Base-by-base conservation (phyloP, 2,329 filamentous ascomycete species). In the Orbilia quercus region DNA sequence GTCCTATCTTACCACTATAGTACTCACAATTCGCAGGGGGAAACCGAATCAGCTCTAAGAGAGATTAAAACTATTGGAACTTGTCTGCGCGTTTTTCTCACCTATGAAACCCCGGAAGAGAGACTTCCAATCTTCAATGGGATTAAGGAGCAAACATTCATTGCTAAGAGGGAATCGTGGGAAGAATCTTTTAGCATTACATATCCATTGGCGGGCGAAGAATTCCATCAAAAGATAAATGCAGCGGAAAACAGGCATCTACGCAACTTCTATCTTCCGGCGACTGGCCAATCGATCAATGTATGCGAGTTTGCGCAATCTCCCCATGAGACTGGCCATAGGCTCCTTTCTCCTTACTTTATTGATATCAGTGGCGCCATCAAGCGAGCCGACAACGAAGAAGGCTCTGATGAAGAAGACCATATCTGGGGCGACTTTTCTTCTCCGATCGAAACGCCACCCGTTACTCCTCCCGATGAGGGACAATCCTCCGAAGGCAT, bases 321-420 rank as follows among this genome's bases (percentile, higher is more conserved):
- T 7, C 22, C 9, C 2, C 14, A 2, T 1, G 36, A 36, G 23
- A 47, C 12, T 1, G 20, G 20, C 20, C 28, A 54, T 16, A 45
- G 38, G 34, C 16, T 42, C 12, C 1, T 36, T 3, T 18, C 38
- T 12, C 25, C 23, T 1, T 69, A 51, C 18, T 16, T 16, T 1
- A 47, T 60, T 4, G 36, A n/a, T 5, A 31, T 54, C 5, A 47
- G 60, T 23, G 64, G 64, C 7, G 23, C 18, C 3, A 60, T 69
- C 20, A 31, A 31, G 28, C 7, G 1, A 2, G 18, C 5, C 11
- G n/a, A 11, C 18, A n/a, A 16, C 55, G n/a, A n/a, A 12, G 3
- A 42, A 42, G 38, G 5, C 2, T 31, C 28, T 9, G 28, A 55
- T 42, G 11, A 18, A 42, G 12, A 36, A 36, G 7, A 42, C 16